Conservation (phyloP, 305 asterid genomes). For the Plantago lanceolata region DNA sequence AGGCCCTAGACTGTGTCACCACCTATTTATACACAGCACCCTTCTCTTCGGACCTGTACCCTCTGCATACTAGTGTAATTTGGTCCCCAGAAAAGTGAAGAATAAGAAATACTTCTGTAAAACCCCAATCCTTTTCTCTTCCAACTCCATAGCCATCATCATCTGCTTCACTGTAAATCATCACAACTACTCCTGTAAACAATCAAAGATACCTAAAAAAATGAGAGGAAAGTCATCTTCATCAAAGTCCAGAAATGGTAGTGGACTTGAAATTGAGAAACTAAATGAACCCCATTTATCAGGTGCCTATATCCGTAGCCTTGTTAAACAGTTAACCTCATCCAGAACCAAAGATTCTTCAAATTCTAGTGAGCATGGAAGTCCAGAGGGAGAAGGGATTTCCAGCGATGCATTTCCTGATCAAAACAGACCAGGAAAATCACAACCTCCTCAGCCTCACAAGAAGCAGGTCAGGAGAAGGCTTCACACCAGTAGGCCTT, state of each 20-base stretch:
- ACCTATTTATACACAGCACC: slow-evolving; percentile 76
- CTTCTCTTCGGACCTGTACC: slow-evolving; percentile 48
- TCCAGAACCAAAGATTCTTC: slow-evolving; percentile 69
- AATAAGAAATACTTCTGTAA: slow-evolving; percentile 27
- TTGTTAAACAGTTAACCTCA: slow-evolving; percentile 81
- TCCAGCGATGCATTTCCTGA: slow-evolving; percentile 40
- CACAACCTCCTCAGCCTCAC: slow-evolving; percentile 43
- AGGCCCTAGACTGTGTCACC: slow-evolving; percentile 49
- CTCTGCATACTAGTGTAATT: slow-evolving; percentile 67
- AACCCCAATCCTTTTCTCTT: slow-evolving; percentile 26
- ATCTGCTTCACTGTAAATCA: slow-evolving; percentile 6
- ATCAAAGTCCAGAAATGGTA: slow-evolving; percentile 45
- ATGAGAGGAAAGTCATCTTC: slow-evolving; percentile 82
- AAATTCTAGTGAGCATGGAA: slow-evolving; percentile 23
- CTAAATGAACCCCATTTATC: slow-evolving; percentile 71
- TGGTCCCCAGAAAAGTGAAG: slow-evolving; percentile 47
- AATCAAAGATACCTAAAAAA: slow-evolving; percentile 2
- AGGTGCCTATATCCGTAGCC: slow-evolving; percentile 88
- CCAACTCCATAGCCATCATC: slow-evolving; percentile 27
- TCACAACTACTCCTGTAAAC: slow-evolving; percentile 3
- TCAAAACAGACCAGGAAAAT: slow-evolving; percentile 26
- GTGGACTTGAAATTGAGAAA: slow-evolving; percentile 41
- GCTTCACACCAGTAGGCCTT: slow-evolving; percentile 90
- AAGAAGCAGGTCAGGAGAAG: slow-evolving; percentile 85
- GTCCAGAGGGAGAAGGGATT: slow-evolving; percentile 44